These are phyloP conservation scores for Kondoa subrosea DNA, from an alignment of 768 basidiomycete species.

Conservation along the genomic window DNA sequence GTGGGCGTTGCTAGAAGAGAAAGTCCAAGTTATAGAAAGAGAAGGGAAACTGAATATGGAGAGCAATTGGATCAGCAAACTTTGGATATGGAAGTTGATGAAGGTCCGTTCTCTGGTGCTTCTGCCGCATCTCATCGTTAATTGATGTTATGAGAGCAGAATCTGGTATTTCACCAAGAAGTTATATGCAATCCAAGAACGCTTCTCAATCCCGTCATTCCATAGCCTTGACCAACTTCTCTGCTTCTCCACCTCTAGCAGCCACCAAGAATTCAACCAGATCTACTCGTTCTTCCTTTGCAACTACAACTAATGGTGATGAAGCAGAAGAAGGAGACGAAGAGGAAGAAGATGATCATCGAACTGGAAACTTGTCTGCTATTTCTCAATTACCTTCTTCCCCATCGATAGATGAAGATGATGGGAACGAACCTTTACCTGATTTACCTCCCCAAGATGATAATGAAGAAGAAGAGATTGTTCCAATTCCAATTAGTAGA, in stretches of 20 bases:
- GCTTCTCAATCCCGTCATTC: background rate
- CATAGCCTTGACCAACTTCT: background rate
- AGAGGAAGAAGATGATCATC: background rate
- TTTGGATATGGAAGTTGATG: conserved; percentile 14
- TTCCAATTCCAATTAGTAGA: too few relatives aligned
- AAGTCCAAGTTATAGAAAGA: background rate
- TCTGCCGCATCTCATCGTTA: too few relatives aligned
- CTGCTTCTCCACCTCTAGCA: background rate
- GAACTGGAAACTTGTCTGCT: background rate
- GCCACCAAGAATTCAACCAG: background rate
- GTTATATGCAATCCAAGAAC: background rate
- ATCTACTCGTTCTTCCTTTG: background rate
- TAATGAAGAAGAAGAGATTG: too few relatives aligned
- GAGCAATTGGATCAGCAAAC: conserved; percentile 1
- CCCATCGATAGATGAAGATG: background rate
- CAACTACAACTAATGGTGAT: too few relatives aligned
- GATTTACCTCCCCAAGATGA: background rate
- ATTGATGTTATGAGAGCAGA: too few relatives aligned
- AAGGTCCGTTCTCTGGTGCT: conserved; percentile 16
- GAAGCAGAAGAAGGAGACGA: too few relatives aligned
- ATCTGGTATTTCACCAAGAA: background rate
- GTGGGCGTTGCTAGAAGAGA: background rate
- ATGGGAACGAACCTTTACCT: background rate
- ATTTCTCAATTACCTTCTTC: background rate
- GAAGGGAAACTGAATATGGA: conserved; percentile 3